A percentile compares a stretch with the other conserved stretches of the same genome.
phyloP scores from a whole-genome alignment of 2,329 filamentous ascomycete genomes.

The Aspergillus arachidicola region DNA sequence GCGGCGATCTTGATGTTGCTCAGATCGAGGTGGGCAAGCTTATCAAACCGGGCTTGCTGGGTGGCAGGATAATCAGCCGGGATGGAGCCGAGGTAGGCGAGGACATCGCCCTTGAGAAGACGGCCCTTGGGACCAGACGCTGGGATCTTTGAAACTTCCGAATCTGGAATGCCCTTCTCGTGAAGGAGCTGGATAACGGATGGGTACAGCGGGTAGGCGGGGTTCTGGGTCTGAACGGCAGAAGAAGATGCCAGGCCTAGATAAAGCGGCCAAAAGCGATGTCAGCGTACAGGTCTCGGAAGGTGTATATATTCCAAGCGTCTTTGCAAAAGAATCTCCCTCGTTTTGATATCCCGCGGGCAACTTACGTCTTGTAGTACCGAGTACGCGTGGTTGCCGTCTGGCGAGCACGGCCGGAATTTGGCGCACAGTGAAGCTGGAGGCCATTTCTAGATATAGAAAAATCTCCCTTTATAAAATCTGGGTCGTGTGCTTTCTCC shows the following conservation, averaged over 20 bases:
- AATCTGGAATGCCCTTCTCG: slow-evolving; percentile 73
- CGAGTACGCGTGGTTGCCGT: slow-evolving; percentile 34
- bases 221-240: slow-evolving; percentile 41
- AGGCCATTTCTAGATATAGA: slow-evolving; percentile 32
- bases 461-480: slow-evolving; percentile 9
- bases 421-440: slow-evolving; percentile 35
- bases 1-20: slow-evolving; percentile 86
- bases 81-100: slow-evolving; percentile 84
- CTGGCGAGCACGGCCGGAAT: slow-evolving; percentile 38
- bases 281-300: not conserved
- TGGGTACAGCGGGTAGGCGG: slow-evolving; percentile 60
- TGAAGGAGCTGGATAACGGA: slow-evolving; percentile 83
- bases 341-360: slow-evolving; percentile 4
- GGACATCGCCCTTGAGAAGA: slow-evolving; percentile 90
- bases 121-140: slow-evolving; percentile 86
- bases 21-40: slow-evolving; percentile 83
- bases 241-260: slow-evolving; percentile 41
- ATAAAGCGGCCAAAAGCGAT: not conserved
- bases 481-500: slow-evolving; percentile 1
- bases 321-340: not conserved
- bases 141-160: slow-evolving; percentile 77
- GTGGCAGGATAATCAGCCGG: slow-evolving; percentile 69
- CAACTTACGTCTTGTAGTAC: slow-evolving; percentile 39
- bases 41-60: slow-evolving; percentile 70
- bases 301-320: not conserved